Evolutionary conservation across 2,329 filamentous ascomycete species (phyloP).

Genomic region (Penicillium sp.): DNA sequence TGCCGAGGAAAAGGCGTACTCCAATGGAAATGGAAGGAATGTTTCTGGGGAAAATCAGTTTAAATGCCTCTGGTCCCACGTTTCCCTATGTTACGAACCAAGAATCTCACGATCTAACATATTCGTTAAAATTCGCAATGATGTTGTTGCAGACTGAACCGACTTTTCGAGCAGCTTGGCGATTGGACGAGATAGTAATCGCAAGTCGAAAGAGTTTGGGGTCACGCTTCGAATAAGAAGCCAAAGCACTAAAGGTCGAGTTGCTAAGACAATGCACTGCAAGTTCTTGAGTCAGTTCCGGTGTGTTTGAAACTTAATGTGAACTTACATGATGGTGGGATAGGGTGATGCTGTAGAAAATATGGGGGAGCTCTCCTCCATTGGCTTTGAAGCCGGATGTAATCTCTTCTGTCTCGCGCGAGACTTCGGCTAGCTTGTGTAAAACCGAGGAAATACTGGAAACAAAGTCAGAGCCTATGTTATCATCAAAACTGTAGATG

Average conservation of each 20-base stretch:
- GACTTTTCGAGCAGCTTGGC: conserved; percentile 1
- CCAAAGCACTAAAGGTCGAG: conserved; percentile 1
- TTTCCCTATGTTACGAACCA: neutral
- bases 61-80: neutral
- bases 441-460: neutral
- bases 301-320: neutral
- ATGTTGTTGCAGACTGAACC: conserved; percentile 14
- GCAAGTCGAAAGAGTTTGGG: neutral
- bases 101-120: neutral
- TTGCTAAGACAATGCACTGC: neutral
- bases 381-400: neutral
- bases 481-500: conserved; percentile 1
- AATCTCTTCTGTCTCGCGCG: neutral
- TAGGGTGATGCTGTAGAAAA: conserved; percentile 2
- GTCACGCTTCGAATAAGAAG: neutral
- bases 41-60: conserved; percentile 14
- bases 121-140: conserved; percentile 22
- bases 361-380: neutral
- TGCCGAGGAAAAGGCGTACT: conserved; percentile 1
- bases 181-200: neutral
- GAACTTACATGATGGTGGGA: conserved; percentile 1
- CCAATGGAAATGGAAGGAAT: conserved; percentile 1
- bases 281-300: neutral
- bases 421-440: conserved; percentile 1
- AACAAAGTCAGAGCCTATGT: neutral